A percentile compares a stretch with the other conserved stretches of the same genome.
Evolutionary conservation across 2,329 filamentous ascomycete species (phyloP).

Genomic region (Fusarium annulatum): DNA sequence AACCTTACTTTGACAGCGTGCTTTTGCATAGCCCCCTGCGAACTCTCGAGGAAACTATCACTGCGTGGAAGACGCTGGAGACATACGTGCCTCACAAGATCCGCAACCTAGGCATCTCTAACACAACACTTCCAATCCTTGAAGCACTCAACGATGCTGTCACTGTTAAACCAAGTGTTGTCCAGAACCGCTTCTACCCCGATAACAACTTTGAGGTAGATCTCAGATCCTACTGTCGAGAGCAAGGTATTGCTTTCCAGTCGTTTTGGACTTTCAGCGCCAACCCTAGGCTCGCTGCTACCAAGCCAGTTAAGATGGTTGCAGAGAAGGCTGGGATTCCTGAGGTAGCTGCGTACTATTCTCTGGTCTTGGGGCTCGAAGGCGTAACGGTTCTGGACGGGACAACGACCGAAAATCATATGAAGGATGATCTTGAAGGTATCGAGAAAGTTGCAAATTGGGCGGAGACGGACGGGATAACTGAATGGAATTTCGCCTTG

Average conservation of each 20-base stretch:
- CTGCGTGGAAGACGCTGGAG: constrained; percentile 75
- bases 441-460: constrained; percentile 54
- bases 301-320: constrained; percentile 61
- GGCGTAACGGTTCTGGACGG: constrained; percentile 58
- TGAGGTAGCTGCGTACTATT: constrained; percentile 57
- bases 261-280: constrained; percentile 66
- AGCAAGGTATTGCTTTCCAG: constrained; percentile 59
- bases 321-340: constrained; percentile 54
- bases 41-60: constrained; percentile 60
- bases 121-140: constrained; percentile 70
- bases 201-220: constrained; percentile 68
- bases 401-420: constrained; percentile 58
- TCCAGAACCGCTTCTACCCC: constrained; percentile 80
- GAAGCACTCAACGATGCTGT: constrained; percentile 60
- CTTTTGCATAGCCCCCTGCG: constrained; percentile 74
- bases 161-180: constrained; percentile 62
- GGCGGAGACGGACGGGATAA: constrained; percentile 57
- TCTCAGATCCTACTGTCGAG: constrained; percentile 65
- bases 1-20: constrained; percentile 74
- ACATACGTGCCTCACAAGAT: constrained; percentile 73
- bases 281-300: constrained; percentile 55
- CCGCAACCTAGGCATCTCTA: constrained; percentile 79
- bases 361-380: constrained; percentile 60
- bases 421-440: constrained; percentile 61
- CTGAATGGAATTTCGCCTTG: constrained; percentile 62